phyloP scores from a whole-genome alignment of 1,284 basidiomycete genomes.

The Grifola frondosa region DNA sequence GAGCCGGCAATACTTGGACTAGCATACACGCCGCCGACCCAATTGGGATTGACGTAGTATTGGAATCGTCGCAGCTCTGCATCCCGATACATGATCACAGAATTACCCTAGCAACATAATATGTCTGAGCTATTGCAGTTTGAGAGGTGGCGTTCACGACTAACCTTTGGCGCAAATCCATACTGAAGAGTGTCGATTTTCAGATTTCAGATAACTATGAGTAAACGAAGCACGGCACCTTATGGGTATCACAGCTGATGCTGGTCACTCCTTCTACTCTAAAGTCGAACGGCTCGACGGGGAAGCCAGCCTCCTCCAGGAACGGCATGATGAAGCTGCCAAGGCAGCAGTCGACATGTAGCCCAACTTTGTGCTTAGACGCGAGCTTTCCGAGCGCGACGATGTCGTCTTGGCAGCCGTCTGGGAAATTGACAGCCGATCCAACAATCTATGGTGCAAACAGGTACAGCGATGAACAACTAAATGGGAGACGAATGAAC shows the following conservation, averaged over 20 bases:
- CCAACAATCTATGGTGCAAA: constrained; percentile 76
- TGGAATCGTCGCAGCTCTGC: constrained; percentile 74
- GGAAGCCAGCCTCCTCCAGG: constrained; percentile 59
- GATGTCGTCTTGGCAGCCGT: constrained; percentile 91
- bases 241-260: constrained; percentile 92
- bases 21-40: constrained; percentile 80
- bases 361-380: constrained; percentile 71
- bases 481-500: constrained; percentile 11
- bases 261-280: constrained; percentile 86
- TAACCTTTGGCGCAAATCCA: constrained; percentile 81
- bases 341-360: constrained; percentile 94
- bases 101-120: constrained; percentile 66
- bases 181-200: constrained; percentile 46
- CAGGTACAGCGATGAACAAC: constrained; percentile 2
- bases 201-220: not conserved
- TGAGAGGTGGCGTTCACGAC: constrained; percentile 12
- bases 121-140: not conserved
- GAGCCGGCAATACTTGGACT: constrained; percentile 89
- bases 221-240: constrained; percentile 44
- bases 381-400: constrained; percentile 79
- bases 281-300: constrained; percentile 73
- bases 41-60: constrained; percentile 81
- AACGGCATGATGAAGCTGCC: constrained; percentile 93
- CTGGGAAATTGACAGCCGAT: constrained; percentile 90
- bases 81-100: constrained; percentile 89